Conservation (phyloP, 805 yeast genomes). For the Nakazawaea ishiwadae region DNA sequence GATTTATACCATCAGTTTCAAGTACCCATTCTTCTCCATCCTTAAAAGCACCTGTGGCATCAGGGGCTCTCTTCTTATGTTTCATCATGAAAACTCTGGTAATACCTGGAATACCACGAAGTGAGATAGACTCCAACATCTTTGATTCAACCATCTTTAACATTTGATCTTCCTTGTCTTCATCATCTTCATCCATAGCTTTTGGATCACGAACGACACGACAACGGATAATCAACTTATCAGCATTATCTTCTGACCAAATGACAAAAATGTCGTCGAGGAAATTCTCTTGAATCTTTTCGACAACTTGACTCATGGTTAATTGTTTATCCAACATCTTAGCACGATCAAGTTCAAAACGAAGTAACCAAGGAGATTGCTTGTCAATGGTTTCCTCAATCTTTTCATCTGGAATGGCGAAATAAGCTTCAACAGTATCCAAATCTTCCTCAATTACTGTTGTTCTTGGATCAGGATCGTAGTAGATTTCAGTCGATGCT, state of each 20-base stretch:
- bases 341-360: slow-evolving; percentile 96
- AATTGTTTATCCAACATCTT: slow-evolving; percentile 97
- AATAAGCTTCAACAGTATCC: slow-evolving; percentile 95
- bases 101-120: slow-evolving; percentile 95
- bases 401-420: slow-evolving; percentile 96
- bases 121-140: slow-evolving; percentile 90
- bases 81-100: slow-evolving; percentile 89
- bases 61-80: slow-evolving; percentile 67
- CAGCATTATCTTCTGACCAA: slow-evolving; percentile 99
- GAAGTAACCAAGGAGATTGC: slow-evolving; percentile 97
- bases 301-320: slow-evolving; percentile 98
- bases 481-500: slow-evolving; percentile 94
- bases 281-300: slow-evolving; percentile 86
- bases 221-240: slow-evolving; percentile 93
- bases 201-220: slow-evolving; percentile 97
- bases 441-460: slow-evolving; percentile 97
- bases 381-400: slow-evolving; percentile 90
- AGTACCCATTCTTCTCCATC: slow-evolving; percentile 96
- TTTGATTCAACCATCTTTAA: slow-evolving; percentile 92
- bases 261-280: slow-evolving; percentile 94
- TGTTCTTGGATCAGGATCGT: slow-evolving; percentile 96
- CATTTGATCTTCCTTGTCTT: slow-evolving; percentile 95
- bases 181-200: slow-evolving; percentile 86
- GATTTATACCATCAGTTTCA: slow-evolving; percentile 97
- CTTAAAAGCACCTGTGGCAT: slow-evolving; percentile 77